Percentiles rank a stretch among this genome's conserved stretches.
Evolutionary conservation across 73 alveolate genomes (phyloP).

Genomic region (Paramecium primaurelia): DNA sequence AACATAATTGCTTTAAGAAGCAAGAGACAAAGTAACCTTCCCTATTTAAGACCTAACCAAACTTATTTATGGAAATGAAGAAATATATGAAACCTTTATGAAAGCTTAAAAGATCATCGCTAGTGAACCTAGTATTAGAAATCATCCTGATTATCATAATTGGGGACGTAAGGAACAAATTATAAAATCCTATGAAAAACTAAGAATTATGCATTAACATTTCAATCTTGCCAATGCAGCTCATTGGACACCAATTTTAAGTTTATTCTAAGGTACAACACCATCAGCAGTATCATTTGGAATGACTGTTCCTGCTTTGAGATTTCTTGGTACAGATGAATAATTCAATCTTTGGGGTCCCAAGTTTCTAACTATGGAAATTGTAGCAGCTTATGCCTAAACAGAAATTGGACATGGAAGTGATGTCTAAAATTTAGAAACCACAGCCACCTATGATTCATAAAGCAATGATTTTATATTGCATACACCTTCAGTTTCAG

Average conservation of each 20-base stretch:
- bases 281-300: conserved; percentile 26
- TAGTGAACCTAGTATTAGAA: background rate
- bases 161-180: background rate
- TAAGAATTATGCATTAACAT: background rate
- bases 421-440: conserved; percentile 74
- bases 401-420: conserved; percentile 93
- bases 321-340: conserved; percentile 56
- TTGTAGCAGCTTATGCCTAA: conserved; percentile 74
- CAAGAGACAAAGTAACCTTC: background rate
- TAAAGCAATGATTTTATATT: conserved; percentile 72
- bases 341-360: conserved; percentile 52
- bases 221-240: background rate
- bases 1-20: conserved; percentile 24
- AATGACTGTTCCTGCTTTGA: conserved; percentile 58
- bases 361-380: conserved; percentile 38
- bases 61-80: background rate
- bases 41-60: background rate
- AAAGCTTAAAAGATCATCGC: background rate
- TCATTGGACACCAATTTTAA: background rate
- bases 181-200: background rate
- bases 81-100: background rate
- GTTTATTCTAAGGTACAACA: conserved; percentile 10
- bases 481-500: conserved; percentile 71
- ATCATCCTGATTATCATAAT: conserved; percentile 15
- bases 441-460: conserved; percentile 75